Conservation (phyloP, 331 rosid species). For the Stylosanthes scabra region DNA sequence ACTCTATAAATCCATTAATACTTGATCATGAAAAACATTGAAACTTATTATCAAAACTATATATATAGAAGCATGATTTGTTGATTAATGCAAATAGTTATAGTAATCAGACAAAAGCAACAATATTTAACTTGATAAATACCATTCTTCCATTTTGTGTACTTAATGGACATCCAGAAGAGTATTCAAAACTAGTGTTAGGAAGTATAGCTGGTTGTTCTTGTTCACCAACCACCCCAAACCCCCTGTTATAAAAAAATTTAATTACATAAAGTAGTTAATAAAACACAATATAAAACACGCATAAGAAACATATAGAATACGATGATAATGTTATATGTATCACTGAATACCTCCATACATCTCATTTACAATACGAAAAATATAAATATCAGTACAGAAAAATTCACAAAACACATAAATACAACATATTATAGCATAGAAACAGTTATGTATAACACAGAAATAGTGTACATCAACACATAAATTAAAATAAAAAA, state of each 20-base stretch:
- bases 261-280: conserved; percentile 15
- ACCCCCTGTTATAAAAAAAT: conserved; percentile 61
- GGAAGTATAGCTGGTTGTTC: conserved; percentile 92
- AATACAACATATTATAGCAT: too few species aligned
- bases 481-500: too few species aligned
- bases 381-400: too few species aligned
- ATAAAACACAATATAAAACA: conserved; percentile 18
- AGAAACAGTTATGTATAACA: too few species aligned
- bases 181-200: conserved; percentile 73
- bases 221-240: conserved; percentile 87
- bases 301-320: conserved; percentile 13
- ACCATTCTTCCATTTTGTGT: conserved; percentile 91
- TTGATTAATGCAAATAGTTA: background rate
- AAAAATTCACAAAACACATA: too few species aligned
- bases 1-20: conserved; percentile 10
- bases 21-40: background rate
- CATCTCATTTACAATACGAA: too few species aligned
- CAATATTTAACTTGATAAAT: conserved; percentile 16
- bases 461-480: too few species aligned
- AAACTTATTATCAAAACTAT: background rate
- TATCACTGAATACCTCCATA: too few species aligned
- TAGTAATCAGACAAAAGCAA: conserved; percentile 3
- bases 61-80: background rate
- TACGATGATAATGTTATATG: too few species aligned
- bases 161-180: conserved; percentile 80